A percentile compares a stretch with the other conserved stretches of the same genome.
These are phyloP conservation scores for Alternaria dauci DNA, from an alignment of 2,329 filamentous ascomycete genomes.

Conservation along the genomic window DNA sequence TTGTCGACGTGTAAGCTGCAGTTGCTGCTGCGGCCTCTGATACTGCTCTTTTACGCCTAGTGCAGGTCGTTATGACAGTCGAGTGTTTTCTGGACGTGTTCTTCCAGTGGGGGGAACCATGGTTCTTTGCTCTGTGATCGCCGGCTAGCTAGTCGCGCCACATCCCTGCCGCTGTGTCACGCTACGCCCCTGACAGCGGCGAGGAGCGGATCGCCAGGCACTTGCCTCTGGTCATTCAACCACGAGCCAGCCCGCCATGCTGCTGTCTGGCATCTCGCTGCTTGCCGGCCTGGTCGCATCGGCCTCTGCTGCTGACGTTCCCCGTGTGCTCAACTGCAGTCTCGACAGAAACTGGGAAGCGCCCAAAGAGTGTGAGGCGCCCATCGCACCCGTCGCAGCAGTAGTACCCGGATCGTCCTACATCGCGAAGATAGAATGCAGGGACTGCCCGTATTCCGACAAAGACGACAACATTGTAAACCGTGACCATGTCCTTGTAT, in stretches of 20 bases:
- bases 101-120: neutral
- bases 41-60: neutral
- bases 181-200: slow-evolving; percentile 27
- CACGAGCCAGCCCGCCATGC: slow-evolving; percentile 20
- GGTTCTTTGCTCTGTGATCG: neutral
- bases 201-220: slow-evolving; percentile 19
- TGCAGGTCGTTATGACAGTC: neutral
- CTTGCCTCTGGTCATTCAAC: slow-evolving; percentile 13
- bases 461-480: slow-evolving; percentile 15
- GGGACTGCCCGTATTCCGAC: slow-evolving; percentile 34
- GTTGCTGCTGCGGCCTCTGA: too few species aligned
- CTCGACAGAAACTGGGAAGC: slow-evolving; percentile 7
- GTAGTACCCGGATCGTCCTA: slow-evolving; percentile 38
- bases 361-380: slow-evolving; percentile 31
- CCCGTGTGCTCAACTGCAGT: slow-evolving; percentile 27
- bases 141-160: slow-evolving; percentile 8
- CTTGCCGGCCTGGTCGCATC: slow-evolving; percentile 18
- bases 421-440: slow-evolving; percentile 43
- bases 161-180: slow-evolving; percentile 4
- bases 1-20: too few species aligned
- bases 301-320: slow-evolving; percentile 16
- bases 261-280: slow-evolving; percentile 12
- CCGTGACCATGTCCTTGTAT: slow-evolving; percentile 37
- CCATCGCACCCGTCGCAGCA: slow-evolving; percentile 34
- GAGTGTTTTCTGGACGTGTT: too few species aligned